Percentiles rank a stretch among this genome's conserved stretches.
These are phyloP conservation scores for Suillus americanus DNA, from an alignment of 768 basidiomycete genomes.

Conservation along the genomic window DNA sequence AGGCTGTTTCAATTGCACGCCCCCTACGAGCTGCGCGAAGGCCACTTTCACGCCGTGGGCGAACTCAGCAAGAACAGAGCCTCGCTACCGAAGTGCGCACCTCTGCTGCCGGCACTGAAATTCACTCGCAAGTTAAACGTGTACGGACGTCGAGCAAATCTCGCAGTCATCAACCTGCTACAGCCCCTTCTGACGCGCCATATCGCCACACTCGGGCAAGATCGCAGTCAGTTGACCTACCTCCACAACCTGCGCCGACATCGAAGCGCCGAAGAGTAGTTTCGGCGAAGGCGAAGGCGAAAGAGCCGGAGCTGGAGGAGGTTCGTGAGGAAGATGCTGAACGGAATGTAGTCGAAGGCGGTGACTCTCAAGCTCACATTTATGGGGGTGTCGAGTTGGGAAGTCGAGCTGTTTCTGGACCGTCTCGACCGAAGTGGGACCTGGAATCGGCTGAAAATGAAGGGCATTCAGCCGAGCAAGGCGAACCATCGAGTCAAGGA, in stretches of 20 bases:
- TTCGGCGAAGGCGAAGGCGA: conserved; percentile 12
- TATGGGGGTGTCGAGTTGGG: neutral
- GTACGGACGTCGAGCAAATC: neutral
- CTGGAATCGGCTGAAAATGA: neutral
- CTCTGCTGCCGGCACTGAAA: neutral
- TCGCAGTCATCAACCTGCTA: neutral
- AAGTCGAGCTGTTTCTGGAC: neutral
- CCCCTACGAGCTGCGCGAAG: neutral
- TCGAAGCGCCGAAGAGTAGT: neutral
- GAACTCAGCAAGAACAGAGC: neutral
- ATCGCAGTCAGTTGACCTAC: conserved; percentile 21
- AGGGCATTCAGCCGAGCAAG: neutral
- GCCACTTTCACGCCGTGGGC: conserved; percentile 1
- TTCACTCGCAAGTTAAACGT: neutral
- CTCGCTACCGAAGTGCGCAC: neutral
- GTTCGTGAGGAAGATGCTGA: conserved; percentile 12
- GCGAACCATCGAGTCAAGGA: neutral
- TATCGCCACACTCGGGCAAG: conserved; percentile 22
- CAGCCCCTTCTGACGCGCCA: conserved; percentile 5
- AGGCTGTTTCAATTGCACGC: neutral
- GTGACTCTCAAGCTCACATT: neutral
- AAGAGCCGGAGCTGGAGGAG: neutral
- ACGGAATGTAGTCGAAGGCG: neutral
- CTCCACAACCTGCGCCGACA: conserved; percentile 4
- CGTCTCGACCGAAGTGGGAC: neutral